phyloP scores from a whole-genome alignment of 495 filamentous ascomycete species.

The Bacidia gigantensis region DNA sequence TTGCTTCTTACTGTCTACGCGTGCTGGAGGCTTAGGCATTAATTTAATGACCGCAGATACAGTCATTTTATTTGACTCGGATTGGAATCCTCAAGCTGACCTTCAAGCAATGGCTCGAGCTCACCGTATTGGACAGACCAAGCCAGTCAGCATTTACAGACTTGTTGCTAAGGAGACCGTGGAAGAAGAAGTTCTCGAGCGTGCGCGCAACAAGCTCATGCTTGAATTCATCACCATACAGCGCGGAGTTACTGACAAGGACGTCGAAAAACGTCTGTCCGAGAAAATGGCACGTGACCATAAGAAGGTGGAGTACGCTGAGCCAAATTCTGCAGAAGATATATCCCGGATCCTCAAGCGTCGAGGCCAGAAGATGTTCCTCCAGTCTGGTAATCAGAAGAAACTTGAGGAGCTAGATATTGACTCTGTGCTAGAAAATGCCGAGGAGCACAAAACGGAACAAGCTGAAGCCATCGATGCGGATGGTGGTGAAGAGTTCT shows the following conservation, averaged over 20 bases:
- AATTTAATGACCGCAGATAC: slow-evolving; percentile 99
- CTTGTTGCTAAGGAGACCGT: slow-evolving; percentile 96
- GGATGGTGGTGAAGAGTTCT: slow-evolving; percentile 84
- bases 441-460: slow-evolving; percentile 88
- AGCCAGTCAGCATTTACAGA: slow-evolving; percentile 86
- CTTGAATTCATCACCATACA: slow-evolving; percentile 98
- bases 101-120: slow-evolving; percentile 96
- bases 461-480: slow-evolving; percentile 81
- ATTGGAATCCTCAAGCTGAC: slow-evolving; percentile 99
- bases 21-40: slow-evolving; percentile 92
- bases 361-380: slow-evolving; percentile 92
- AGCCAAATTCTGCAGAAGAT: slow-evolving; percentile 76
- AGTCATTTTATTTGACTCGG: slow-evolving; percentile 94
- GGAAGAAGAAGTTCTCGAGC: slow-evolving; percentile 91
- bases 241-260: slow-evolving; percentile 84
- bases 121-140: slow-evolving; percentile 93
- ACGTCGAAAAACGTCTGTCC: slow-evolving; percentile 46
- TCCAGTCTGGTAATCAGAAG: slow-evolving; percentile 87
- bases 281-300: slow-evolving; percentile 48
- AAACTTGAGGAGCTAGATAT: slow-evolving; percentile 98
- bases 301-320: slow-evolving; percentile 30
- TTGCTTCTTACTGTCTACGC: slow-evolving; percentile 87
- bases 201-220: slow-evolving; percentile 92
- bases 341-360: slow-evolving; percentile 88
- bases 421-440: slow-evolving; percentile 87